A percentile compares a stretch with the other conserved stretches of the same genome.
Conservation (phyloP, 164 flowering plant species). For the Vitis cinerea region DNA sequence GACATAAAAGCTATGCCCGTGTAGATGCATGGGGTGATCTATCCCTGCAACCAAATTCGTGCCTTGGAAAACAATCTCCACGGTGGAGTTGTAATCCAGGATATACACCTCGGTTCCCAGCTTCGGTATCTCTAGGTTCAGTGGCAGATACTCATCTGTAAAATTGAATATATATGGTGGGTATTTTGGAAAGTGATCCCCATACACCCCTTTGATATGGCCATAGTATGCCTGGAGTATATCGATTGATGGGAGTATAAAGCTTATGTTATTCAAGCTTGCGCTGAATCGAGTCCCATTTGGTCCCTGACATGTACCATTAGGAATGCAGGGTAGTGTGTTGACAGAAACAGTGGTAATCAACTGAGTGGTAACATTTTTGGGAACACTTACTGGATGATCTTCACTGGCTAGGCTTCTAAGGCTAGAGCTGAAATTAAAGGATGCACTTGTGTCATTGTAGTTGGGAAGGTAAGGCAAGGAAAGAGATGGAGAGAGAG, state of each 20-base stretch:
- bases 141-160: conserved; percentile 30
- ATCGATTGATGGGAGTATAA: conserved; percentile 31
- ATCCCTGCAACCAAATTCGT: conserved; percentile 33
- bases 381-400: conserved; percentile 15
- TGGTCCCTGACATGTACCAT: conserved; percentile 33
- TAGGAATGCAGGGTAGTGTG: conserved; percentile 18
- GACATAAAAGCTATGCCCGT: conserved; percentile 38
- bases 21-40: conserved; percentile 62
- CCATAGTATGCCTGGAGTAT: conserved; percentile 50
- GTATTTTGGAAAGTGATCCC: conserved; percentile 30
- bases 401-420: conserved; percentile 17
- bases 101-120: conserved; percentile 39
- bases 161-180: conserved; percentile 39
- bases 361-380: neutral
- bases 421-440: conserved; percentile 6
- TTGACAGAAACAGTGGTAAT: conserved; percentile 26
- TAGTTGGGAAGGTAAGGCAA: conserved; percentile 28
- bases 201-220: conserved; percentile 31
- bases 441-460: conserved; percentile 17
- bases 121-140: conserved; percentile 13
- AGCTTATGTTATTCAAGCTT: conserved; percentile 57
- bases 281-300: conserved; percentile 41
- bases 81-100: conserved; percentile 28
- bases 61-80: conserved; percentile 53
- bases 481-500: conserved; percentile 7